These are phyloP conservation scores for Scutellaria baicalensis DNA, from an alignment of 257 asterid genomes.

Conservation along the genomic window DNA sequence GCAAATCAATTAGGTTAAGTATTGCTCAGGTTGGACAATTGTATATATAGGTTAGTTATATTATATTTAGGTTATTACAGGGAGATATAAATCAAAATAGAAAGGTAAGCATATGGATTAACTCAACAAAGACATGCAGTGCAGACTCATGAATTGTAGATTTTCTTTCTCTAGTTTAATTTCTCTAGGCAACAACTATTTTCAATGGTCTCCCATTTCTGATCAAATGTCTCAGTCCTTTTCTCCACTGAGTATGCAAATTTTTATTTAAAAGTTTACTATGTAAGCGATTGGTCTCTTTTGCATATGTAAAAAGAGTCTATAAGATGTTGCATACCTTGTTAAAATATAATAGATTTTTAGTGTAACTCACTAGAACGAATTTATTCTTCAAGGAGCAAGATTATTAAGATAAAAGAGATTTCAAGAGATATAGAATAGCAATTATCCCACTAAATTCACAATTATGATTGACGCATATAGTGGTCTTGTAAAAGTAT, in stretches of 20 bases:
- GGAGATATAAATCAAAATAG: too few species aligned
- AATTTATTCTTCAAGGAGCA: constrained; percentile 13
- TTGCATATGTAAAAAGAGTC: constrained; percentile 92
- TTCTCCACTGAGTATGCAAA: constrained; percentile 63
- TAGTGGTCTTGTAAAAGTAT: background rate
- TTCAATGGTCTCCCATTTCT: constrained; percentile 41
- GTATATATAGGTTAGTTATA: too few species aligned
- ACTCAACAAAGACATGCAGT: too few species aligned
- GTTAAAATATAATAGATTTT: background rate
- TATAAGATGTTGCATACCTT: constrained; percentile 17
- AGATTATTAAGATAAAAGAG: background rate
- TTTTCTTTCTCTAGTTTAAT: too few species aligned
- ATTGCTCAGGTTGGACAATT: too few species aligned
- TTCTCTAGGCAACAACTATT: constrained; percentile 46
- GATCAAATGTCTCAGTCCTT: constrained; percentile 37
- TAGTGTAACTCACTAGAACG: background rate
- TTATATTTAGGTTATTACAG: too few species aligned
- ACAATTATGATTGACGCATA: too few species aligned
- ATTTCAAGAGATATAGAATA: constrained; percentile 3
- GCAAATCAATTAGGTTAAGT: too few species aligned
- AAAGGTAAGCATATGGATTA: too few species aligned
- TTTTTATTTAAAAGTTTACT: constrained; percentile 55
- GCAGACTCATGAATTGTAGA: too few species aligned
- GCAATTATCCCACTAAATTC: constrained; percentile 1
- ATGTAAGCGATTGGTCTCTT: constrained; percentile 76